Evolutionary conservation across 371 early-diverging fungal species (phyloP), one percentile per base, ranked within the genome.

Genomic region (Rhizomucor pusillus): DNA sequence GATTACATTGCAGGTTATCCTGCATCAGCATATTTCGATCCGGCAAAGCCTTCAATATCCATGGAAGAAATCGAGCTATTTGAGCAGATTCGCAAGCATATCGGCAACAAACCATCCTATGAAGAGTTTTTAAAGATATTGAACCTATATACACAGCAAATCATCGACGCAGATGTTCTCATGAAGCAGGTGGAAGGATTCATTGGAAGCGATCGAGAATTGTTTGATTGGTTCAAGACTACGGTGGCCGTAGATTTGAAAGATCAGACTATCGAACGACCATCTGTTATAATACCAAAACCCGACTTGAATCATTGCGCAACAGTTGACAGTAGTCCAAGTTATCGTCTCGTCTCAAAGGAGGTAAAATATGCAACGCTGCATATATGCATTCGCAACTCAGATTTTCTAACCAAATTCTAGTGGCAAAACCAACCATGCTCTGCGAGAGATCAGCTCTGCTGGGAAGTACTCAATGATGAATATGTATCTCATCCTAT

Each of bases 401-500:
- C 29, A 29, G 29, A 29, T 29, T 29, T 7, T 3, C 29, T 29
- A 29, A 29, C 5, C n/a, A 13, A 11, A 22, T 7, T 41, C 0
- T 49, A 64, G 64, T 73, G 71, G 73, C 71, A 78, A 23, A 67
- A 76, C 43, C 55, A 74, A 44, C 69, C 73, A 20, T 97, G 96
- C 65, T 88, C 91, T 10, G 98, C 97, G 0, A 84, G 95, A 16
- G 97, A 97, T 60, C 85, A 89, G 1, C 74, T 98, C 52, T 86
- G 91, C 63, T 88, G 85, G 66, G 97, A 98, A 66, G 98, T 99
- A 1, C 72, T 99, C 34, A 99, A 99, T 73, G 94, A 95, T 73
- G 88, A 86, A 18, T 99, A 92, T 80, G 90, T 97, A 1, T 92
- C 94, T 0, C 95, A 95, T 75, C 99, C 99, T 3, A 94, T 92